Evolutionary conservation across 352 stramenopile genomes (phyloP), one percentile per base, ranked within the genome.

Genomic region (Phytophthora boehmeriae): DNA sequence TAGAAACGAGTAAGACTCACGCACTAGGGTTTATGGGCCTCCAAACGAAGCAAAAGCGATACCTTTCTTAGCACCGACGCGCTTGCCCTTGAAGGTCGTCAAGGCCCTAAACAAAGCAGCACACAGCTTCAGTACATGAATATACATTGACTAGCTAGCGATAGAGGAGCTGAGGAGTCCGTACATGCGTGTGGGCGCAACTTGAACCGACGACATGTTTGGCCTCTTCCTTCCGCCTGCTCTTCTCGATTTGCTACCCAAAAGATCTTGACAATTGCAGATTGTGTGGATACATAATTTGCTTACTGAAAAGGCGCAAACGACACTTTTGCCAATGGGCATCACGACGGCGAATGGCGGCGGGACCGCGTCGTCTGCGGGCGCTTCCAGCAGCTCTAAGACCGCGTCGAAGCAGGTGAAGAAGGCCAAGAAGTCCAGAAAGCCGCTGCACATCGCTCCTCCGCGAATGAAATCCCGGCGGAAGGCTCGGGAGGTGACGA

Each of bases 51-150:
- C 19, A 17, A 39, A 22, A n/a, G n/a, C 10, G 27, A 23, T 54
- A 96, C 88, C 88, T 72, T 96, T 96, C 69, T 95, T 95, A 8
- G 88, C 88, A 43, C 76, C 86, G 36, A 94, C 83, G 19, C 73
- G 75, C 66, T 96, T 96, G 51, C 57, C 71, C 72, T 95, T 96
- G 63, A 80, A 96, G 28, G 77, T 90, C 35, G 87, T 94, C 63
- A 96, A 67, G 60, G 85, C 82, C 88, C 88, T 96, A 48, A 28
- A 61, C 8, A 41, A n/a, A 55, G 14, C n/a, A n/a, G 9, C 14
- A 50, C 19, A 13, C 22, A 65, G 16, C 38, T 39, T 69, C 34
- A 64, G n/a, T 59, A 36, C n/a, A 39, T 28, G 30, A 22, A 19
- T 22, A 22, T 22, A 30, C 16, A 27, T 23, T 45, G 39, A 9